Percentiles rank a stretch among this genome's conserved stretches.
Evolutionary conservation across 768 basidiomycete species (phyloP).

Genomic region (Tephrocybe sp.): DNA sequence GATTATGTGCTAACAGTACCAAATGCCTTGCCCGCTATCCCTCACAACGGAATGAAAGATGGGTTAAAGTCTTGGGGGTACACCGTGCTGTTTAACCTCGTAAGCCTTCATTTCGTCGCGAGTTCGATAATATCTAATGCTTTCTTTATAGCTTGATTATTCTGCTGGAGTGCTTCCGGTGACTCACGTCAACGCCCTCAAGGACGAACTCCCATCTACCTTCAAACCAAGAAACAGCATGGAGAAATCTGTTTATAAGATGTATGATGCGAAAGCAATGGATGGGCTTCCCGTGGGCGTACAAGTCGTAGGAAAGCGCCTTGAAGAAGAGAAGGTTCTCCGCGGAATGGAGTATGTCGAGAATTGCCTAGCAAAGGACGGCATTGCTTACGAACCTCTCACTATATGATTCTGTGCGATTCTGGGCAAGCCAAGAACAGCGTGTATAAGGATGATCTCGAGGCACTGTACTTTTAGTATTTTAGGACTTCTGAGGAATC

Average conservation of each 20-base stretch:
- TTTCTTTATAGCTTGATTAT: slow-evolving; percentile 47
- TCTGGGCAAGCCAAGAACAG: background rate
- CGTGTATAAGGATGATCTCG: background rate
- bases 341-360: slow-evolving; percentile 60
- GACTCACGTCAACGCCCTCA: slow-evolving; percentile 44
- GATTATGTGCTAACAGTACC: slow-evolving; percentile 64
- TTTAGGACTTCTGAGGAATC: background rate
- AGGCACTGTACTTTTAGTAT: background rate
- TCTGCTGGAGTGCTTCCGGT: slow-evolving; percentile 61
- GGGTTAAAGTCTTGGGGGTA: slow-evolving; percentile 57
- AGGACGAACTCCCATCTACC: slow-evolving; percentile 36
- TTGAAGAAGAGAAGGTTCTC: slow-evolving; percentile 67
- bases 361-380: slow-evolving; percentile 26
- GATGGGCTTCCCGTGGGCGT: slow-evolving; percentile 61
- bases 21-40: slow-evolving; percentile 55
- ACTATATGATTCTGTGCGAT: background rate
- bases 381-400: slow-evolving; percentile 22
- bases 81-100: slow-evolving; percentile 63
- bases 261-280: slow-evolving; percentile 55
- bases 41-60: slow-evolving; percentile 51
- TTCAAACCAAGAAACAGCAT: slow-evolving; percentile 42
- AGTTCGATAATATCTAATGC: background rate
- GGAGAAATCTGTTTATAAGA: slow-evolving; percentile 45
- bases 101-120: slow-evolving; percentile 21
- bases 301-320: slow-evolving; percentile 56